Evolutionary conservation across 164 flowering plant species (phyloP), one percentile per base, ranked within the genome.

Genomic region (Nymphaea colorata): DNA sequence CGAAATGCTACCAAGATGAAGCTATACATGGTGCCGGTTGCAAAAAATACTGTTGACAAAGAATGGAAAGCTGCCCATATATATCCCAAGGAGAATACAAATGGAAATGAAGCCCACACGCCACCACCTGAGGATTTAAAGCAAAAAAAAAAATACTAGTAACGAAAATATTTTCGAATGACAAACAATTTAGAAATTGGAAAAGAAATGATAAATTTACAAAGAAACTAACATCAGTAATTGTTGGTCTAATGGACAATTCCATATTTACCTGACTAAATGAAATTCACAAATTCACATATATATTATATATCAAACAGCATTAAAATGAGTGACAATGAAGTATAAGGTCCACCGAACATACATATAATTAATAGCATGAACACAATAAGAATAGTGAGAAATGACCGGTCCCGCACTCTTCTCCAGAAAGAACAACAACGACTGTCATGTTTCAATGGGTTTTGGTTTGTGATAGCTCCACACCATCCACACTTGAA

Each of bases 401-500:
- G 82, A 76, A 90, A 86, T 73, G 82, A 77, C n/a, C 89, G 86
- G 72, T 94, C 99, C 69, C 95, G 88, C 69, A 83, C 64, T 18
- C 82, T 81, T 75, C 86, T 90, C 96, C 89, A 88, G 70, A 71
- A 62, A 66, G 79, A 62, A 63, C 66, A 74, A 67, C 68, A 66
- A 62, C 76, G 77, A 61, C 18, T 75, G 41, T 86, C 84, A 61
- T 51, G 76, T 74, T 76, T 82, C 43, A 36, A 44, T 25, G 66
- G 72, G 68, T 82, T 84, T 71, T 72, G 80, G 61, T 85, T 79
- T 16, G 96, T 94, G 71, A 94, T 80, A 43, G 99, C 99, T 65
- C 99, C 99, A 82, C 99, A 94, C 99, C 99, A 94, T 59, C 93
- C 92, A 76, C 99, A 94, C 75, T 88, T 94, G 82, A 85, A 94